Base-by-base conservation (phyloP, 257 asterid genomes). In the Prunella vulgaris region DNA sequence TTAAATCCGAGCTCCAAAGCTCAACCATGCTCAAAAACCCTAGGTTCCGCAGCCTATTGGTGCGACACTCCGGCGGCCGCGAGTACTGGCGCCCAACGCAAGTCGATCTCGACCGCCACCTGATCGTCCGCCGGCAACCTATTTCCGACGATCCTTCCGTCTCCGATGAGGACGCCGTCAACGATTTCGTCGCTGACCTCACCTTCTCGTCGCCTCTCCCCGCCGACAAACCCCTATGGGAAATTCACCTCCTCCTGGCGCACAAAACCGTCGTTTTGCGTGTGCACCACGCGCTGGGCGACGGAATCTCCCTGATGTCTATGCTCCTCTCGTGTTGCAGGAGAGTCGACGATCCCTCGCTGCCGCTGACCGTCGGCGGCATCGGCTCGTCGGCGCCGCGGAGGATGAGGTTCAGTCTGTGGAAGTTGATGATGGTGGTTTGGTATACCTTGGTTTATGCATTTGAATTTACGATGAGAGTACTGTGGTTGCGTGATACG, bases 271-370 rank as follows among this genome's bases (percentile, higher is more conserved):
- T 22, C 1, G 76, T 89, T 4, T 77, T 85, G 75, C 90, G 96
- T 1, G 48, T 86, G 72, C 96, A 92, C 83, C 98, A 92, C 80
- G 83, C 98, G 63, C 83, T 92, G 5, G 98, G 98, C 3, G 98
- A 92, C 70, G 96, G 96, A n/a, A 83, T 87, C 37, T 87, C 95
- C 6, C 56, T 92, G 17, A 83, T 92, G 96, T 82, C 98, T 62
- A 58, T 86, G 90, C 42, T 89, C 37, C 68, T 92, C 54, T 74
- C 92, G 17, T 77, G 82, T 40, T 87, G 95, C 74, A 72, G 96
- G 42, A 74, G 83, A 18, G 69, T 67, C 0, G 87, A 84, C 5
- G 92, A 92, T 24, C 94, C 94, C 44, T 10, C 71, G 73, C 71
- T 10, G 66, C 3, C 5, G 18, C 93, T 90, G 48, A 61, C 76